Base-by-base conservation (phyloP, 139 green algal species). In the Deuterostichococcus epilithicus region DNA sequence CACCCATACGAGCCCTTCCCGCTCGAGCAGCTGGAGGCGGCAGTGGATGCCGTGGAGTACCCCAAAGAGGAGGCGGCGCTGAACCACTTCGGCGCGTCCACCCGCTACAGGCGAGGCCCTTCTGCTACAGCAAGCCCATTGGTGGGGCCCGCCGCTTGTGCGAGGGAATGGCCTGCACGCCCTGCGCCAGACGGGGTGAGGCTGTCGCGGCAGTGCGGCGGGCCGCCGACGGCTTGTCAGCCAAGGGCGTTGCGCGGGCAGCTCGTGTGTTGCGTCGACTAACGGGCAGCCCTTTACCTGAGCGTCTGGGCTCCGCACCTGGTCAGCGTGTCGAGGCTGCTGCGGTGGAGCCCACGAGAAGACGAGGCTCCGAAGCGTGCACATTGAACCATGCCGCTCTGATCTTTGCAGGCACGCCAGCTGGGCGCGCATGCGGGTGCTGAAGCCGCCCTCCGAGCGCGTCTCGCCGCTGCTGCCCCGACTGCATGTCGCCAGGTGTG, bases 1-100 rank as follows among this genome's bases (percentile, higher is more conserved):
- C 85, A 90, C 77, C 83, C 83, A 13, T 89, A 85, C 68, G 70
- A 58, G 32, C 83, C 85, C 35, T 90, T 90, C 72, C 85, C 85
- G 1, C 74, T 81, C 0, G 77, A 69, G 30, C 26, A 67, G 3
- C 74, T 90, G 37, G 85, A 90, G 68, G 72, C 75, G 33, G 83
- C 85, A 10, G 84, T 90, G 68, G 35, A 69, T 25, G 70, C 73
- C 5, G 71, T 88, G 3, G 10, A 42, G 20, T 83, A 82, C 73
- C 66, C 73, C 0, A 34, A 26, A 2, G 58, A 22, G 0, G 68
- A 89, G 70, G 63, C 59, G 28, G 36, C 47, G 37, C 74, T 88
- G 36, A 22, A 15, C 52, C 4, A 10, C 10, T 80, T 80, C 39
- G 76, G 76, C 25, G 35, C 35, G 26, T 33, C 69, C 30, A 36